These are phyloP conservation scores for Tricholoma furcatifolium DNA, from an alignment of 768 basidiomycete species.

Conservation along the genomic window DNA sequence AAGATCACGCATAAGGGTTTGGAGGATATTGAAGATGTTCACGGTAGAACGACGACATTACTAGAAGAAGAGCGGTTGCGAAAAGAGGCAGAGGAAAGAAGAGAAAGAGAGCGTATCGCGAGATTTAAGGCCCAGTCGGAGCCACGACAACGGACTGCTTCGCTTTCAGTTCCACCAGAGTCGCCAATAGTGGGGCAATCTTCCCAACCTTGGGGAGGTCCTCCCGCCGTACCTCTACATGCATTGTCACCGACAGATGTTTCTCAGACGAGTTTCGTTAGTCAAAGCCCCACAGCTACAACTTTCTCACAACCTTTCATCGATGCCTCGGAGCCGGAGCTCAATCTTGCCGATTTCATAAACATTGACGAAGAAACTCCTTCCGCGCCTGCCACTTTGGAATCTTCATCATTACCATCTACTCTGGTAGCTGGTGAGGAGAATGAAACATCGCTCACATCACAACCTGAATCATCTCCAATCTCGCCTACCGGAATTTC, in stretches of 20 bases:
- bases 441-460: constrained; percentile 15
- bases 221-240: constrained; percentile 55
- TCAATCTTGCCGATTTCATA: constrained; percentile 74
- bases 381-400: constrained; percentile 30
- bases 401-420: constrained; percentile 8
- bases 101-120: constrained; percentile 68
- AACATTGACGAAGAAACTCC: constrained; percentile 68
- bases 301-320: constrained; percentile 25
- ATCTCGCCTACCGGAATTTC: constrained; percentile 42
- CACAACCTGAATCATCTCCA: constrained; percentile 17
- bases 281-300: constrained; percentile 9
- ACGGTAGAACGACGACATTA: constrained; percentile 39
- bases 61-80: constrained; percentile 58
- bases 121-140: constrained; percentile 51
- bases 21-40: constrained; percentile 83
- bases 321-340: constrained; percentile 55
- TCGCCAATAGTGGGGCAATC: constrained; percentile 49
- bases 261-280: constrained; percentile 26
- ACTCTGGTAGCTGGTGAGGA: constrained; percentile 12
- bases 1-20: constrained; percentile 94
- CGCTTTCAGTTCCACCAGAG: constrained; percentile 71
- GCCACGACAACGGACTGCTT: constrained; percentile 46
- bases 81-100: constrained; percentile 65
- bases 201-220: constrained; percentile 58
- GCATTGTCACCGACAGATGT: constrained; percentile 31